Evolutionary conservation across 2,329 filamentous ascomycete species (phyloP).

Genomic region (Thyridium curvatum): DNA sequence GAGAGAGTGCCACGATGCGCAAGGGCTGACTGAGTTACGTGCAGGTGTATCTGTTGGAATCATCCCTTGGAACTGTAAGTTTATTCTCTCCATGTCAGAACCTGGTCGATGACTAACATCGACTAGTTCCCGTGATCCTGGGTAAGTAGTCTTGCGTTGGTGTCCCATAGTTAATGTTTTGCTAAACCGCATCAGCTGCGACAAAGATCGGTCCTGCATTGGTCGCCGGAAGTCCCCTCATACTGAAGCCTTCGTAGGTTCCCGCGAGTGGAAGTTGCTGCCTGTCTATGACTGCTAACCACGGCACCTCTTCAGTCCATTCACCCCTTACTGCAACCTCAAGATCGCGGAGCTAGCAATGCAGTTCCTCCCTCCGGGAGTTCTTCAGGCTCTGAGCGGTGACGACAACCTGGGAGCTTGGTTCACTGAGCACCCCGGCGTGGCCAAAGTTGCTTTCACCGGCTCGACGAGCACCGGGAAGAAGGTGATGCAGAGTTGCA

Average conservation of each 20-base stretch:
- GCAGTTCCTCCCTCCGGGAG: slow-evolving; percentile 52
- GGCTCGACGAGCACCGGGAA: slow-evolving; percentile 55
- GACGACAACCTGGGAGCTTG: slow-evolving; percentile 53
- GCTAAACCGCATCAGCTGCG: slow-evolving; percentile 24
- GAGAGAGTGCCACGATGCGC: too few species aligned
- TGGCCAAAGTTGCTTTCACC: slow-evolving; percentile 59
- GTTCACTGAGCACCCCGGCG: slow-evolving; percentile 51
- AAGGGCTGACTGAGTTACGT: too few species aligned
- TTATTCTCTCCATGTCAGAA: slow-evolving; percentile 40
- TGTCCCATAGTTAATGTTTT: too few species aligned
- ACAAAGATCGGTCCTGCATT: slow-evolving; percentile 50
- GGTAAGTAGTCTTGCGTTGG: too few species aligned
- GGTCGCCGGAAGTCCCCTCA: slow-evolving; percentile 48
- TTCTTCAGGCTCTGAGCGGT: slow-evolving; percentile 55
- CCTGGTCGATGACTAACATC: too few species aligned
- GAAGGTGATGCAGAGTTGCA: slow-evolving; percentile 49
- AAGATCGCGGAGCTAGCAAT: slow-evolving; percentile 53
- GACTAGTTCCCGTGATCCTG: too few species aligned
- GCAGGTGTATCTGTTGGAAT: slow-evolving; percentile 59
- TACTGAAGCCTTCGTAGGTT: slow-evolving; percentile 38
- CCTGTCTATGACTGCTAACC: too few species aligned
- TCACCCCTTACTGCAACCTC: slow-evolving; percentile 50
- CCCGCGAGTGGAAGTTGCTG: too few species aligned
- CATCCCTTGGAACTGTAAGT: slow-evolving; percentile 70
- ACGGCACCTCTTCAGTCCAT: slow-evolving; percentile 21